phyloP scores from a whole-genome alignment of 257 asterid species.

The Solanum bukasovii region DNA sequence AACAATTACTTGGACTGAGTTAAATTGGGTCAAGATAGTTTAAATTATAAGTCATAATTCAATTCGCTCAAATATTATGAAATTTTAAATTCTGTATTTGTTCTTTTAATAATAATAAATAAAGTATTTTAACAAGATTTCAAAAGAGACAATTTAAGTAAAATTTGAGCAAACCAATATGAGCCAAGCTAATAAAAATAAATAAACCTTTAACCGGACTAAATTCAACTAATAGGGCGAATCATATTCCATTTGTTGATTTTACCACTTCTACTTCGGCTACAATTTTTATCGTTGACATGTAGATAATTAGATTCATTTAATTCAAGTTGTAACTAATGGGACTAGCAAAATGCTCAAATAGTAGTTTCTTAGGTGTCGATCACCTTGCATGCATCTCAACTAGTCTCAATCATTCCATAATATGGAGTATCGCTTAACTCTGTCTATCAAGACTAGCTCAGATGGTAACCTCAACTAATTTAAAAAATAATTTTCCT shows the following conservation, averaged over 20 bases:
- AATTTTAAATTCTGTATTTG: background rate
- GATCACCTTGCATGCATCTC: background rate
- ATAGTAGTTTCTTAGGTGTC: background rate
- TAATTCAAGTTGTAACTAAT: no score
- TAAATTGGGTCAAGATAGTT: background rate
- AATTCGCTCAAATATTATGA: background rate
- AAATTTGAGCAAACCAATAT: background rate
- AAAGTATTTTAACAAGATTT: background rate
- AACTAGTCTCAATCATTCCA: no score
- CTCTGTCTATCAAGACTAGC: background rate
- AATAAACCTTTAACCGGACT: background rate
- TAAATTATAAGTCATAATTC: background rate
- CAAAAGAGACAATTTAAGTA: background rate
- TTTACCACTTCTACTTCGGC: background rate
- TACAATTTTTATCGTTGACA: no score
- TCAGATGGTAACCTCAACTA: background rate
- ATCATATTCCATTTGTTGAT: background rate
- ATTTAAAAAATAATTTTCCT: background rate
- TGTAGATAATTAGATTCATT: no score
- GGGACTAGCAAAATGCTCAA: background rate
- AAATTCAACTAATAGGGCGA: background rate
- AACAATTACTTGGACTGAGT: background rate
- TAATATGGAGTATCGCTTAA: background rate
- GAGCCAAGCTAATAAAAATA: background rate
- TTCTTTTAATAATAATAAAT: background rate